phyloP scores from a whole-genome alignment of 345 rosid genomes.

The Lumnitzera racemosa region DNA sequence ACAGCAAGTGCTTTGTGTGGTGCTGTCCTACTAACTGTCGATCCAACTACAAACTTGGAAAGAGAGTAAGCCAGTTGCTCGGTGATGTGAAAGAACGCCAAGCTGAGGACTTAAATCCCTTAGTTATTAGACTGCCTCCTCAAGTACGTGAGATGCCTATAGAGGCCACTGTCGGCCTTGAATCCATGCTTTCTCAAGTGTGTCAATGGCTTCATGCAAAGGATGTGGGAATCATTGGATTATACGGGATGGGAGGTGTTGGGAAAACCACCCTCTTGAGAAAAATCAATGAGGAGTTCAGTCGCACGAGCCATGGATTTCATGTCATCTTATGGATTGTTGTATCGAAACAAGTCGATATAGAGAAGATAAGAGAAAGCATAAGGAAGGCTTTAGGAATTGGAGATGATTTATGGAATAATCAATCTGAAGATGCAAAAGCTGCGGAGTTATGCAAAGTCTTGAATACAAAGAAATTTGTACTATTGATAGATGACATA shows the following conservation, averaged over 20 bases:
- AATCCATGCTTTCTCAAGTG: neutral
- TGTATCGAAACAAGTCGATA: constrained; percentile 5
- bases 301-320: neutral
- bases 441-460: neutral
- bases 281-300: constrained; percentile 9
- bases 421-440: neutral
- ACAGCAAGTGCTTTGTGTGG: too few relatives aligned
- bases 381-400: constrained; percentile 2
- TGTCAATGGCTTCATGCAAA: neutral
- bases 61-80: too few relatives aligned
- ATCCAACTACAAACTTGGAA: too few relatives aligned
- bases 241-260: constrained; percentile 16
- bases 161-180: constrained; percentile 3
- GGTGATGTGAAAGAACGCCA: neutral
- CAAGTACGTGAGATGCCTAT: neutral
- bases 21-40: too few relatives aligned
- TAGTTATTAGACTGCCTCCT: neutral
- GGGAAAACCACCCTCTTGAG: constrained; percentile 20
- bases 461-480: constrained; percentile 12
- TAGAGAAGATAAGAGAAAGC: constrained; percentile 1
- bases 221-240: constrained; percentile 8
- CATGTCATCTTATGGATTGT: constrained; percentile 11
- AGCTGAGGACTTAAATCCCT: neutral
- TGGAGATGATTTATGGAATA: neutral
- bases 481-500: constrained; percentile 15